phyloP scores from a whole-genome alignment of 2,329 filamentous ascomycete genomes.

The Orbilia quercus region DNA sequence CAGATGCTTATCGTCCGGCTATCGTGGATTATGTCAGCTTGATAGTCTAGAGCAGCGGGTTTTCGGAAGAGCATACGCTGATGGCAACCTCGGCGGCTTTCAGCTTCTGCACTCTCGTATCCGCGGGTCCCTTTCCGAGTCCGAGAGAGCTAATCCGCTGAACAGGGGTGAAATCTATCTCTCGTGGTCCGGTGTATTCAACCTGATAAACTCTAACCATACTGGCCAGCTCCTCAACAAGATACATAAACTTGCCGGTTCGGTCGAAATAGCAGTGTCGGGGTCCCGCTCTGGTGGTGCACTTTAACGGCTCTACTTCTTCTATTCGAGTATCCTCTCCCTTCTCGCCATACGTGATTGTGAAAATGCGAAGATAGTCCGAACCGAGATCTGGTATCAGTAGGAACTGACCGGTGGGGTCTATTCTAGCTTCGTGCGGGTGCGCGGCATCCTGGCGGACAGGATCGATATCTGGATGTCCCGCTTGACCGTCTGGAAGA shows the following conservation, averaged over 20 bases:
- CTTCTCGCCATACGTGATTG: slow-evolving; percentile 62
- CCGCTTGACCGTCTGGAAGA: slow-evolving; percentile 49
- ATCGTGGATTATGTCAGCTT: slow-evolving; percentile 13
- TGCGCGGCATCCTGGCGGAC: slow-evolving; percentile 71
- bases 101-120: slow-evolving; percentile 59
- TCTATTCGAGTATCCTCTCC: slow-evolving; percentile 62
- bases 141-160: slow-evolving; percentile 67
- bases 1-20: slow-evolving; percentile 73
- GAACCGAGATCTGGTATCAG: slow-evolving; percentile 75
- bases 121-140: slow-evolving; percentile 58
- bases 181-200: slow-evolving; percentile 65
- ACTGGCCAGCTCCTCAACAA: slow-evolving; percentile 72
- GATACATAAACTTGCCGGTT: slow-evolving; percentile 65
- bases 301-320: slow-evolving; percentile 64
- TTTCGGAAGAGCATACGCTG: slow-evolving; percentile 67
- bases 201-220: slow-evolving; percentile 70
- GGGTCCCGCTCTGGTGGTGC: slow-evolving; percentile 71
- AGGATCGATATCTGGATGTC: slow-evolving; percentile 56
- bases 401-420: slow-evolving; percentile 73
- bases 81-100: slow-evolving; percentile 70
- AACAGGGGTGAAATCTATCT: slow-evolving; percentile 61
- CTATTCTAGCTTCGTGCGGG: slow-evolving; percentile 74
- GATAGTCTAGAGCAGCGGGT: slow-evolving; percentile 1
- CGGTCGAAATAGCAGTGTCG: slow-evolving; percentile 72
- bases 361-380: slow-evolving; percentile 72